Percentiles rank a stretch among this genome's conserved stretches.
Evolutionary conservation across 108 stramenopile genomes (phyloP).

Genomic region (Nannochloropsis oceanica): DNA sequence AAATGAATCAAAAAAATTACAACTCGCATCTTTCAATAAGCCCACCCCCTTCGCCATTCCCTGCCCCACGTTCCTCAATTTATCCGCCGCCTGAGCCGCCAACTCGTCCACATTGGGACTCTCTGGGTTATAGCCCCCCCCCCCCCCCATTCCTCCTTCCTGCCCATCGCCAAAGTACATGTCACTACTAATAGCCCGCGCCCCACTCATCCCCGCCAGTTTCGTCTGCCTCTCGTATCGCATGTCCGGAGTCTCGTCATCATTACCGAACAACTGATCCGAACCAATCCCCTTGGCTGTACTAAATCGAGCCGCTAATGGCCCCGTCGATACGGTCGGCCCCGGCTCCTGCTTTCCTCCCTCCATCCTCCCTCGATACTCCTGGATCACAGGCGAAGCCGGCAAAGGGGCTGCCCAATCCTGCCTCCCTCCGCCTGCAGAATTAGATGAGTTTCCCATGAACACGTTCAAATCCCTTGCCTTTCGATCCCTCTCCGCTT

Average conservation of each 20-base stretch:
- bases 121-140: neutral
- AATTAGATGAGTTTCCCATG: neutral
- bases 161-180: neutral
- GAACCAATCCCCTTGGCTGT: conserved; percentile 31
- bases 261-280: conserved; percentile 2
- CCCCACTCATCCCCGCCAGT: conserved; percentile 7
- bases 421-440: neutral
- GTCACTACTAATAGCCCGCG: neutral
- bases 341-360: neutral
- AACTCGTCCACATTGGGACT: neutral
- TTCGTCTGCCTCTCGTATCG: neutral
- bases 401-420: neutral
- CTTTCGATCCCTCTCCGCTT: neutral
- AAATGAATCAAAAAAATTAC: neutral
- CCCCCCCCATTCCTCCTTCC: neutral
- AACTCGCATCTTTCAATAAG: neutral
- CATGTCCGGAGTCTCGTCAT: neutral
- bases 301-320: neutral
- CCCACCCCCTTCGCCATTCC: neutral
- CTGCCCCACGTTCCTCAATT: neutral
- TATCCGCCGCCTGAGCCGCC: neutral
- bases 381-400: neutral
- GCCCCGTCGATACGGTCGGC: neutral
- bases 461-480: neutral
- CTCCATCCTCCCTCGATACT: neutral